A percentile compares a stretch with the other conserved stretches of the same genome.
These are phyloP conservation scores for Rhodomyrtus psidioides DNA, from an alignment of 441 rosid species.

Conservation along the genomic window DNA sequence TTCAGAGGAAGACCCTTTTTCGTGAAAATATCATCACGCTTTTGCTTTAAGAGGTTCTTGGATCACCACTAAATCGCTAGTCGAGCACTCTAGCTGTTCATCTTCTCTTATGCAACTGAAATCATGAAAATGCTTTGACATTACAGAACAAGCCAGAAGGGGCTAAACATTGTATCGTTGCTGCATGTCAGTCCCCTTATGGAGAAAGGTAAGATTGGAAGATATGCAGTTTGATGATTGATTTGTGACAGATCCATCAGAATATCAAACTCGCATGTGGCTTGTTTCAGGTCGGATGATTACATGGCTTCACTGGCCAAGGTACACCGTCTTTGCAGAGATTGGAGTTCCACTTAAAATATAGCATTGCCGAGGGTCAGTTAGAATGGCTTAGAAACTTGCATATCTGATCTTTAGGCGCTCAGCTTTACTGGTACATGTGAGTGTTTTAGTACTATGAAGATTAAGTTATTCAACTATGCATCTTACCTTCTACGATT, in stretches of 20 bases:
- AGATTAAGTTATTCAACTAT: not conserved
- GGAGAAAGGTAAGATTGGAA: slow-evolving; percentile 51
- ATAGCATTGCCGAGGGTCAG: not conserved
- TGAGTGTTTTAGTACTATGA: not conserved
- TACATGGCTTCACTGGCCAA: slow-evolving; percentile 80
- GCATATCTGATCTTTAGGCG: fast-evolving
- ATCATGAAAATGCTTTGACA: not conserved
- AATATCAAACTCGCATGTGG: not conserved
- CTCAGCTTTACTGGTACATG: not conserved
- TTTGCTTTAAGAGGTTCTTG: not conserved
- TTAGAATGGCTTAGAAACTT: not conserved
- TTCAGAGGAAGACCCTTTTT: not conserved
- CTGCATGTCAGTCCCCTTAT: slow-evolving; percentile 57
- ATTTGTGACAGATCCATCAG: not conserved
- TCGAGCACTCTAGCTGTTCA: not conserved
- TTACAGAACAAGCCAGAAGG: slow-evolving; percentile 64
- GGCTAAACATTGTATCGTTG: slow-evolving; percentile 54
- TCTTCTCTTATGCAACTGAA: not conserved
- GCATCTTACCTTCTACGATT: not conserved
- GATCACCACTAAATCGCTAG: fast-evolving
- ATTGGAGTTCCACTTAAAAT: slow-evolving; percentile 41
- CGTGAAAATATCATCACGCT: not conserved
- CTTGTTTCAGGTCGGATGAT: slow-evolving; percentile 59
- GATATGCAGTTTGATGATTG: not conserved
- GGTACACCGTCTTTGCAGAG: slow-evolving; percentile 59